Evolutionary conservation across 768 basidiomycete genomes (phyloP), one percentile per base, ranked within the genome.

Genomic region (Podaxis rugospora): DNA sequence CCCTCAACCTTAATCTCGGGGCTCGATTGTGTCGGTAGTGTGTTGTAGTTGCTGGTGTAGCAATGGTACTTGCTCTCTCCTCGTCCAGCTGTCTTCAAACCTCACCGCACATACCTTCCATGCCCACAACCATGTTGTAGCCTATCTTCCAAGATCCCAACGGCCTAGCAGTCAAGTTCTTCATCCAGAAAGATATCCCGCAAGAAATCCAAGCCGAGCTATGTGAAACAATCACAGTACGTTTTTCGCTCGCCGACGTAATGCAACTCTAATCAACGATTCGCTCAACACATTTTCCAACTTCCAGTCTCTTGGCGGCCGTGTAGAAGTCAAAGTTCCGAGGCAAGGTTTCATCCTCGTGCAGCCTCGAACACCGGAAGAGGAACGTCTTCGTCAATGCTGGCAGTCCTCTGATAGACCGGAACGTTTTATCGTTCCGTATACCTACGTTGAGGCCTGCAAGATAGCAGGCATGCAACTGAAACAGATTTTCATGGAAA

Each of bases 401-500:
- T 92, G 91, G 90, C 78, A 78, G 25, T 83, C 79, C 59, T 55
- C 74, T 1, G 89, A 92, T 64, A 77, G 90, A 59, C 90, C 91
- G 5, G 87, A 90, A 28, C 77, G 91, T 59, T 81, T 84, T 69
- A 89, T 93, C 63, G 90, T 92, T 47, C 90, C 90, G 6, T 88
- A 87, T 70, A 89, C 89, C 53, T 93, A 85, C 68, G 84, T 93
- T 14, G 89, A 92, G 39, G 88, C 90, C n/a, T 92, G 91, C 75
- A 90, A 89, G 71, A 82, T 88, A n/a, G 83, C 84, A 0, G 86
- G 87, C 11, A 85, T 83, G 80, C 71, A 90, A 13, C 67, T 92
- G 56, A 88, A 83, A 71, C 90, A 92, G 67, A 88, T 92, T 36
- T 92, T 93, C 63, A 72, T 85, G 14, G 85, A 89, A 61, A 76